Evolutionary conservation across 23 red algal genomes (phyloP).

Genomic region (Gracilaria vermiculophylla): DNA sequence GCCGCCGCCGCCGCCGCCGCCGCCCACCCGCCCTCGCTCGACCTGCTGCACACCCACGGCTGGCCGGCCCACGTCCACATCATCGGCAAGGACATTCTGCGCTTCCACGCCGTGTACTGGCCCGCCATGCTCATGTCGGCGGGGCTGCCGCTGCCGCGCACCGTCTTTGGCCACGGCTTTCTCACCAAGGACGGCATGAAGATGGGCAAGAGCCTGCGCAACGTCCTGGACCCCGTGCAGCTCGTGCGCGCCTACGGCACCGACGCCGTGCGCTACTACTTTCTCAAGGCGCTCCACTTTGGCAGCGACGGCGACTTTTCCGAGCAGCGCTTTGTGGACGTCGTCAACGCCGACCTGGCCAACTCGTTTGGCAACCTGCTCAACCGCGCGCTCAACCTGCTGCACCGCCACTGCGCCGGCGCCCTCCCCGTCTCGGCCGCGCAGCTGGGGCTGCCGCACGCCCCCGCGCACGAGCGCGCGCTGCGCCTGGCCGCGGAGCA

Average conservation of each 20-base stretch:
- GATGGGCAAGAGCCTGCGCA: slow-evolving; percentile 98
- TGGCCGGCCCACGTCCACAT: slow-evolving; percentile 97
- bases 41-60: slow-evolving; percentile 38
- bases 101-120: slow-evolving; percentile 99
- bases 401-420: slow-evolving; percentile 71
- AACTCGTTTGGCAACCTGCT: slow-evolving; percentile 92
- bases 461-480: slow-evolving; percentile 7
- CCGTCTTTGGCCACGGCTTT: slow-evolving; percentile 93
- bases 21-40: slow-evolving; percentile 44
- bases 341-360: slow-evolving; percentile 96
- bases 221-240: slow-evolving; percentile 75
- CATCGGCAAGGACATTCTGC: slow-evolving; percentile 97
- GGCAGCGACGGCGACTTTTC: slow-evolving; percentile 97
- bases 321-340: slow-evolving; percentile 76
- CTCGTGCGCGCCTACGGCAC: slow-evolving; percentile 83
- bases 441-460: slow-evolving; percentile 23
- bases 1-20: no score
- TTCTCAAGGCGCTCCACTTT: slow-evolving; percentile 89
- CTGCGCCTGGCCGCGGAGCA: slow-evolving; percentile 40
- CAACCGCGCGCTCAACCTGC: slow-evolving; percentile 75
- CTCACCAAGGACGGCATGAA: slow-evolving; percentile 99
- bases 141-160: slow-evolving; percentile 74
- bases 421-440: slow-evolving; percentile 55
- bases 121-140: slow-evolving; percentile 98
- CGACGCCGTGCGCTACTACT: slow-evolving; percentile 97